Evolutionary conservation across 2,329 filamentous ascomycete genomes (phyloP).

Genomic region (Mycogone perniciosa): DNA sequence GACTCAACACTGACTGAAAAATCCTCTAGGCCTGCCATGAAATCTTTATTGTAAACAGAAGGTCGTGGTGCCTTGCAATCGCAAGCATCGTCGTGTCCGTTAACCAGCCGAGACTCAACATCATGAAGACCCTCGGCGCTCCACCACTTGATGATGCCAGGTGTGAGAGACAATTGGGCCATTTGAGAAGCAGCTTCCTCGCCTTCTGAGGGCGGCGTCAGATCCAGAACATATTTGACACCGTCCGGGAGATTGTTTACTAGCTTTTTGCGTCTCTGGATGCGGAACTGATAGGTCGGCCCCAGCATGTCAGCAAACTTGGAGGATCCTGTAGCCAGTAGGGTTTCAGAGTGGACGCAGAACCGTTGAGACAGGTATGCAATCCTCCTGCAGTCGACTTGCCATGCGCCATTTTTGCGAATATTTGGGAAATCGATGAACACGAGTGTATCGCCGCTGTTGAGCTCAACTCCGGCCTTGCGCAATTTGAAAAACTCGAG

Average conservation of each 20-base stretch:
- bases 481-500: conserved; percentile 20
- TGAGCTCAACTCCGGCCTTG: conserved; percentile 21
- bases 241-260: conserved; percentile 32
- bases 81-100: conserved; percentile 38
- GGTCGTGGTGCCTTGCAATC: conserved; percentile 17
- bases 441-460: conserved; percentile 38
- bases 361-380: conserved; percentile 31
- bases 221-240: conserved; percentile 54
- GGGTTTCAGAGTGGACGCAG: conserved; percentile 40
- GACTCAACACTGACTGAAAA: neutral
- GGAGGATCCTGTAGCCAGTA: conserved; percentile 40
- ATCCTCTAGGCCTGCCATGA: conserved; percentile 1
- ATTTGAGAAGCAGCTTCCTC: conserved; percentile 56
- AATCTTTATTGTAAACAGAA: neutral
- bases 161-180: conserved; percentile 52
- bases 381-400: conserved; percentile 31
- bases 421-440: conserved; percentile 34
- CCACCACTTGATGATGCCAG: conserved; percentile 51
- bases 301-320: conserved; percentile 41
- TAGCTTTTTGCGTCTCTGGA: conserved; percentile 31
- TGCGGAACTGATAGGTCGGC: conserved; percentile 35
- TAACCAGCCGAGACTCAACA: conserved; percentile 25
- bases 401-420: conserved; percentile 13
- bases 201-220: conserved; percentile 56
- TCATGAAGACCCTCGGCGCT: conserved; percentile 29